phyloP scores from a whole-genome alignment of 805 yeast species.

The Lipomyces mesembrius region DNA sequence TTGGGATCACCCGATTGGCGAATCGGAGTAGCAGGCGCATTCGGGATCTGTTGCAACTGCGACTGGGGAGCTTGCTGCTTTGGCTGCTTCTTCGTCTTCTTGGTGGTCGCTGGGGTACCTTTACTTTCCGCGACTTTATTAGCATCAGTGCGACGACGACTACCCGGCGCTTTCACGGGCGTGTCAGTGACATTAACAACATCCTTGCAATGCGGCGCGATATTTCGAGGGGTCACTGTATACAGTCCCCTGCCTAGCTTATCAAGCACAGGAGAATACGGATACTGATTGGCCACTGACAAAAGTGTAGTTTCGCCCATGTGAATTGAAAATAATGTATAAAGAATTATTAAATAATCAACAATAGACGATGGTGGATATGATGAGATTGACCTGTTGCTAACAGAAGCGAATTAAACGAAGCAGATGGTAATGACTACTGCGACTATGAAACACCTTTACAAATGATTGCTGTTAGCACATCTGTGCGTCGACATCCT shows the following conservation, averaged over 20 bases:
- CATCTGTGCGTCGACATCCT: background rate
- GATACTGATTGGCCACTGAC: background rate
- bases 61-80: slow-evolving; percentile 6
- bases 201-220: background rate
- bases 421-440: slow-evolving; percentile 3
- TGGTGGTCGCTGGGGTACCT: background rate
- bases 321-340: background rate
- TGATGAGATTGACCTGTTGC: background rate
- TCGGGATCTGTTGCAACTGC: background rate
- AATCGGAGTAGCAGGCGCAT: slow-evolving; percentile 19
- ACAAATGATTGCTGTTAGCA: background rate
- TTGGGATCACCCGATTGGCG: slow-evolving; percentile 14
- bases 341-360: background rate
- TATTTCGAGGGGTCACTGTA: background rate
- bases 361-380: background rate
- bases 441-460: slow-evolving; percentile 12
- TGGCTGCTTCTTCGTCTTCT: background rate
- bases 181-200: background rate
- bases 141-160: slow-evolving; percentile 1
- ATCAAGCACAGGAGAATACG: background rate
- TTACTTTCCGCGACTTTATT: background rate
- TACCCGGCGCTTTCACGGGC: background rate
- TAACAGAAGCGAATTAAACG: background rate
- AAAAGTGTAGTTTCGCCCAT: background rate
- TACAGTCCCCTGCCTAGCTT: background rate